A percentile compares a stretch with the other conserved stretches of the same genome.
Conservation (phyloP, 345 rosid genomes). For the Tarenaya hassleriana region DNA sequence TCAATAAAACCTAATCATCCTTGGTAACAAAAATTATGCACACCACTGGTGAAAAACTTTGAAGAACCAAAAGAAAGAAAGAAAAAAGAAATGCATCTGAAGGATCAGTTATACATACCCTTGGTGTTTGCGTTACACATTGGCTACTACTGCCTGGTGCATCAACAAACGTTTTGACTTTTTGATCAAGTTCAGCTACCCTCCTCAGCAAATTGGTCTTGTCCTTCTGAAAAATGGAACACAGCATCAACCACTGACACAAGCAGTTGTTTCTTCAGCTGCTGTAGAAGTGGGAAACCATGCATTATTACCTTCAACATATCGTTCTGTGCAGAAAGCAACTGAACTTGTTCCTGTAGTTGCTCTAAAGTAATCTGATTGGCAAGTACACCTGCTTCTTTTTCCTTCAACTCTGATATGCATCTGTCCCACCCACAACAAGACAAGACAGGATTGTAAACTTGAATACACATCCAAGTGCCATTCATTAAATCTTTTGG, state of each 20-base stretch:
- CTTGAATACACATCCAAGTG: not conserved
- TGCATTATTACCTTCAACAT: constrained; percentile 62
- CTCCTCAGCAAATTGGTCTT: constrained; percentile 62
- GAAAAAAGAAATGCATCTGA: no score
- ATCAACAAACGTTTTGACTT: constrained; percentile 40
- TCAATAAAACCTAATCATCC: not conserved
- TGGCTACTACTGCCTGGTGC: constrained; percentile 34
- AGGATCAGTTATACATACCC: constrained; percentile 28
- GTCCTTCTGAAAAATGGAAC: constrained; percentile 46
- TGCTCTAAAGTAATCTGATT: constrained; percentile 57
- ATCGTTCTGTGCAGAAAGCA: constrained; percentile 75
- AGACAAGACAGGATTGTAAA: not conserved
- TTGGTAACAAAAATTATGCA: no score
- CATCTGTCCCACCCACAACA: constrained; percentile 47
- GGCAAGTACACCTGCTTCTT: constrained; percentile 57
- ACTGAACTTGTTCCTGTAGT: constrained; percentile 67
- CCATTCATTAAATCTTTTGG: not conserved
- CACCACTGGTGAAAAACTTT: no score
- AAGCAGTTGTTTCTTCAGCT: not conserved
- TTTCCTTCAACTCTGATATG: constrained; percentile 48
- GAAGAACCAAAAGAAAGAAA: no score
- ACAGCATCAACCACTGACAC: constrained; percentile 1
- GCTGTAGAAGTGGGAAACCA: constrained; percentile 13
- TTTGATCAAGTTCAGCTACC: constrained; percentile 63
- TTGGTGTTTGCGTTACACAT: constrained; percentile 33